Base-by-base conservation (phyloP, 768 basidiomycete species). In the Mycena chlorophos region DNA sequence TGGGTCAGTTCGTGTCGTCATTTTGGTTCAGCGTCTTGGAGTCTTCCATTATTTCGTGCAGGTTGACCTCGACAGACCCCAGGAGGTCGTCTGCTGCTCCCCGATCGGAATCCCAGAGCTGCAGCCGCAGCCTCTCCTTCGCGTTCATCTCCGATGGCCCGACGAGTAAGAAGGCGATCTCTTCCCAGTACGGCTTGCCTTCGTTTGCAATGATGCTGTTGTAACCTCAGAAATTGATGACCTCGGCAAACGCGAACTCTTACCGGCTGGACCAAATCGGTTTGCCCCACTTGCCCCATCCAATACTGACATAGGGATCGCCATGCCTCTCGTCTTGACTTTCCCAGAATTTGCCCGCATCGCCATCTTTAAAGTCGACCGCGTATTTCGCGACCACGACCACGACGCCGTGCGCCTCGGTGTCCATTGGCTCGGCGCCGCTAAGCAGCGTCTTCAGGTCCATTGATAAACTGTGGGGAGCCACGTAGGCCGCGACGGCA, bases 31-130 rank as follows among this genome's bases (percentile, higher is more conserved):
- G 77, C 8, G 77, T 71, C 29, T 73, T 57, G 10, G 65, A 23
- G 20, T 57, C 57, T 2, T 49, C 47, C 65, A 78, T 75, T 5
- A 80, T 51, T 1, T 73, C 67, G 4, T 63, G 50, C 1, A 80
- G 66, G 17, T 71, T 64, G 3, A 81, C 64, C 19, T 82, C 76
- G n/a, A 78, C 73, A 2, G 71, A 71, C 16, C 83, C 82, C 31
- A 83, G 68, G 40, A 77, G 66, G 60, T 83, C 80, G 60, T 84
- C 80, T 0, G 75, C 73, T 8, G 77, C 76, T 29, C 74, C 64
- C 19, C 71, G 68, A 62, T 79, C 78, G 8, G 83, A 85, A 64
- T 91, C 89, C 87, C 87, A 89, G 2, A 89, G 69, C 74, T 88
- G 87, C 20, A 85, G 68, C 20, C 77, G 76, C 19, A 89, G 68